phyloP scores from a whole-genome alignment of 805 yeast species.

The Saturnispora quitensis region DNA sequence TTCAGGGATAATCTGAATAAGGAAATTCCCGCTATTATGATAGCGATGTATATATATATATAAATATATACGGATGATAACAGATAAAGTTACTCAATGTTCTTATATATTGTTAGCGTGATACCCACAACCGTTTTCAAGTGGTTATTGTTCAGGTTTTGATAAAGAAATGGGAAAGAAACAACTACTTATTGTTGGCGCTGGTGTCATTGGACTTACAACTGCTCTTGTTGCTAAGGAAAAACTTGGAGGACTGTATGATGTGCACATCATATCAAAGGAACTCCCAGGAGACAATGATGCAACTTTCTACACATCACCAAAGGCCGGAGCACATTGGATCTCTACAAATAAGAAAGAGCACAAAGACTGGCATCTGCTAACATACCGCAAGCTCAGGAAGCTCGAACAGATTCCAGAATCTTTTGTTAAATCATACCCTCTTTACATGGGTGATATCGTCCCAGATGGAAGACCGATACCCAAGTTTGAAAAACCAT shows the following conservation, averaged over 20 bases:
- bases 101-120: background rate
- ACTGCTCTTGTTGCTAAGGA: slow-evolving; percentile 32
- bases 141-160: background rate
- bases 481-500: slow-evolving; percentile 28
- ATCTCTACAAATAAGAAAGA: slow-evolving; percentile 31
- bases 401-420: slow-evolving; percentile 30
- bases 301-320: slow-evolving; percentile 42
- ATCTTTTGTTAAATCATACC: slow-evolving; percentile 25
- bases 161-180: background rate
- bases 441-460: slow-evolving; percentile 21
- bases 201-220: slow-evolving; percentile 42
- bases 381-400: slow-evolving; percentile 29
- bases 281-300: slow-evolving; percentile 49
- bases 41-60: background rate
- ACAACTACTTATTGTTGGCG: slow-evolving; percentile 15
- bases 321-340: slow-evolving; percentile 71
- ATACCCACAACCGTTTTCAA: background rate
- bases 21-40: background rate
- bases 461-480: slow-evolving; percentile 8
- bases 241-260: slow-evolving; percentile 20
- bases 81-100: background rate
- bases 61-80: too few relatives aligned
- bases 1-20: background rate
- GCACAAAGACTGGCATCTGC: slow-evolving; percentile 26
- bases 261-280: slow-evolving; percentile 33